Base-by-base conservation (phyloP, 208 protist species). In the Histomonas meleagridis region DNA sequence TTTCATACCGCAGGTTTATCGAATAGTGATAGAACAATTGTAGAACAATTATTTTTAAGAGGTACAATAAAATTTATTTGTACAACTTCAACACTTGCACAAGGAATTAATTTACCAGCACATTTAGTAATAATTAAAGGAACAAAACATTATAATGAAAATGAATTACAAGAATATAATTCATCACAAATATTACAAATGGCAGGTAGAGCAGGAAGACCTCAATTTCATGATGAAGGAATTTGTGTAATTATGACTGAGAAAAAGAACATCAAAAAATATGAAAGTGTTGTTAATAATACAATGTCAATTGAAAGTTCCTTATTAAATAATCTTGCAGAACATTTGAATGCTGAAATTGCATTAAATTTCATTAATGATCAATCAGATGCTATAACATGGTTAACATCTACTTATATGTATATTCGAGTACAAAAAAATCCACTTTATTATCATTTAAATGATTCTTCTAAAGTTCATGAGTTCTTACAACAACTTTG, bases 321-420 rank as follows among this genome's bases (percentile, higher is more conserved):
- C 4, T 53, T 93, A 26, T 14, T 70, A 9, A 46, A 53, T 32
- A 26, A 55, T 16, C 28, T 93, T 0, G 40, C 92, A 35, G 93
- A 92, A 35, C 93, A 94, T 76, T 38, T 94, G 9, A 94, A 94
- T 70, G 93, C 93, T 43, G 93, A 94, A 86, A 93, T 93, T 92
- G 91, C 48, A 55, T 43, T 92, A 32, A 65, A 48, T 49, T n/a
- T 62, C 10, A 60, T 92, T 46, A 65, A 53, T 26, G 46, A 92
- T 28, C 9, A 53, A 10, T 1, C 5, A 32, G 60, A 92, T 78
- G 91, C 49, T 38, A 16, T 79, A 0, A 49, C 26, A 79, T 92
- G 91, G 91, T 26, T 92, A 32, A 92, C 26, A n/a, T 55, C 60
- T 9, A 92, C 91, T 28, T 92, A 46, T 53, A 23, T 92, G 0